Base-by-base conservation (phyloP, 371 early-diverging fungal species). In the Saksenaea oblongispora region DNA sequence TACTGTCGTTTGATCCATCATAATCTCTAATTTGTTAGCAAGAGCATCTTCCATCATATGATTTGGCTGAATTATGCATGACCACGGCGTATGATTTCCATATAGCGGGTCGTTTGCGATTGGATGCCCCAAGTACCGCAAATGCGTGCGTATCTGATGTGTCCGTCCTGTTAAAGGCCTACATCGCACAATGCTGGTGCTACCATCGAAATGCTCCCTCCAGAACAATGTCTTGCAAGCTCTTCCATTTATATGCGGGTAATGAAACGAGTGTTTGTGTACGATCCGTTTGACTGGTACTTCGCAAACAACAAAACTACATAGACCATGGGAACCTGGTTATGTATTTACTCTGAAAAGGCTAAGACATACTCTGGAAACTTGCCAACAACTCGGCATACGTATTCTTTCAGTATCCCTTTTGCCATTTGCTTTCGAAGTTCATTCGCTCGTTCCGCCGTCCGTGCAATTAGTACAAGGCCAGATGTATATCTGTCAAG, bases 81-180 rank as follows among this genome's bases (percentile, higher is more conserved):
- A 90, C 93, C 94, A 95, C 0, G 89, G 74, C 0, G 84, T 83
- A 9, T 71, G 58, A 67, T 87, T 86, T 57, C 89, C 81, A 73
- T 98, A 98, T 2, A 96, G 73, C 3, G 96, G 95, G 73, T 99
- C 99, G 72, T 99, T 98, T 36, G 92, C 94, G 59, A 99, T 99
- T 0, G 99, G 99, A 70, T 86, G 87, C 4, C 99, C 99, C 1
- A 99, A 84, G 71, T 87, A 92, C 71, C 95, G 93, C 44, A 99
- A 78, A 76, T 99, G 99, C n/a, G 98, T 98, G 51, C 99, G 91
- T 59, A 99, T 99, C 78, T 99, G 99, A 72, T 99, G 99, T 0
- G 99, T 98, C 47, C 99, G 84, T 3, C 99, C 99, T 0, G 98
- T 98, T 17, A 91, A 67, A 0, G 99, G 99, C 54, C 84, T 75